These are phyloP conservation scores for Kurtzmaniella fragi DNA, from an alignment of 805 yeast species.

Conservation along the genomic window DNA sequence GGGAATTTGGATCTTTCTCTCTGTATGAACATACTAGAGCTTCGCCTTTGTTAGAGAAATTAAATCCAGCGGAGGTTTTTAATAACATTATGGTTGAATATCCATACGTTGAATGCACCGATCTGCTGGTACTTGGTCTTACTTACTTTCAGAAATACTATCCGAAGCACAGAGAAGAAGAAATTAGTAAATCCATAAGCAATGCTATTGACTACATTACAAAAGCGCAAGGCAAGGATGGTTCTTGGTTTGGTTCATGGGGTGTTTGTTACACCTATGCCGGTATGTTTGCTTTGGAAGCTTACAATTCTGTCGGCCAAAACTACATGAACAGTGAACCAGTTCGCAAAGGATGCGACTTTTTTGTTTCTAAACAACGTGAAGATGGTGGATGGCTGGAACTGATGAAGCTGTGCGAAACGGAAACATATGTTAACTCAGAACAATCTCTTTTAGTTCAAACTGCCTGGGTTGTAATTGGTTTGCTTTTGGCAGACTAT, in stretches of 20 bases:
- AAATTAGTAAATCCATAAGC: constrained; percentile 63
- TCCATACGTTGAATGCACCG: constrained; percentile 98
- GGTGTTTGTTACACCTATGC: constrained; percentile 96
- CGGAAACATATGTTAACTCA: constrained; percentile 67
- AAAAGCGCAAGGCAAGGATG: constrained; percentile 66
- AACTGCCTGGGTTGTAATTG: constrained; percentile 90
- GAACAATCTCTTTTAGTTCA: constrained; percentile 71
- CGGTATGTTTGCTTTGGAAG: constrained; percentile 96
- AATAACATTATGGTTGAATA: constrained; percentile 98
- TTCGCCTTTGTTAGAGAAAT: constrained; percentile 63
- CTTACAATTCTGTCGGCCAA: constrained; percentile 66
- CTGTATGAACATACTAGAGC: constrained; percentile 87
- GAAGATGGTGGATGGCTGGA: constrained; percentile 98
- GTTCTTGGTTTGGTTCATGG: constrained; percentile 99
- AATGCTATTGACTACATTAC: constrained; percentile 72
- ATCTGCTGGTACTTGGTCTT: constrained; percentile 86
- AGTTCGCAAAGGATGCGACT: constrained; percentile 80
- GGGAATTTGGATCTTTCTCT: constrained; percentile 88
- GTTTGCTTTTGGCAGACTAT: constrained; percentile 72
- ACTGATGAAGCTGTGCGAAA: constrained; percentile 83
- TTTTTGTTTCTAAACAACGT: constrained; percentile 67
- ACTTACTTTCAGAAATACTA: constrained; percentile 67
- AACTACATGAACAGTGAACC: constrained; percentile 54
- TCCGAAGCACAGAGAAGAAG: constrained; percentile 57
- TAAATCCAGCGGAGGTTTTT: constrained; percentile 97